A percentile compares a stretch with the other conserved stretches of the same genome.
These are phyloP conservation scores for Sporobolomyces phaffii DNA, from an alignment of 768 basidiomycete genomes.

Conservation along the genomic window DNA sequence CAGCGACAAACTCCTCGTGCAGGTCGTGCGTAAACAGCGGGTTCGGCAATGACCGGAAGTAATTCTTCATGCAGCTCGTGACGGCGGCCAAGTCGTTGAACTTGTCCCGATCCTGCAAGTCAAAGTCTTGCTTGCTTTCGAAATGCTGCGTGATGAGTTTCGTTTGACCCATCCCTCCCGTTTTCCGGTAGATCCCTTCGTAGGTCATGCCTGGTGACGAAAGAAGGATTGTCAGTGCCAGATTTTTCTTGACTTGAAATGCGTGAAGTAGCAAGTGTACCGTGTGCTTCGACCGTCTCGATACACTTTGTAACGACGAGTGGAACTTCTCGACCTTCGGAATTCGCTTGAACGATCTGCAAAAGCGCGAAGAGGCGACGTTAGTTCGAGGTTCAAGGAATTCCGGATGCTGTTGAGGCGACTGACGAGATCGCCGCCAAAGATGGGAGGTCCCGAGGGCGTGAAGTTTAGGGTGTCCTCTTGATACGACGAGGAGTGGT, in stretches of 20 bases:
- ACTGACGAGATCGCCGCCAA: conserved; percentile 67
- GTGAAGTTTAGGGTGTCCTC: conserved; percentile 17
- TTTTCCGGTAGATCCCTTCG: conserved; percentile 97
- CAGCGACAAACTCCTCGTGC: conserved; percentile 80
- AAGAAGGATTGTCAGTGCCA: conserved; percentile 17
- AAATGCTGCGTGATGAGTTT: conserved; percentile 91
- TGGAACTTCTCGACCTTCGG: conserved; percentile 55
- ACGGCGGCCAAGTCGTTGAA: conserved; percentile 98
- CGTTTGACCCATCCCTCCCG: conserved; percentile 83
- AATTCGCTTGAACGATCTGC: conserved; percentile 60
- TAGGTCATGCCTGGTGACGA: conserved; percentile 69
- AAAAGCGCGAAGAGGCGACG: not conserved
- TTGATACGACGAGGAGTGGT: not conserved
- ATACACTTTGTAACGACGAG: conserved; percentile 94
- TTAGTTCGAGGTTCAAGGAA: not conserved
- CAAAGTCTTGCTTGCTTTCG: conserved; percentile 79
- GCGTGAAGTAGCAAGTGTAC: conserved; percentile 50
- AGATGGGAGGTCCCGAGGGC: conserved; percentile 72
- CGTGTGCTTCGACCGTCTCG: conserved; percentile 77
- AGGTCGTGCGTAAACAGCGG: conserved; percentile 85
- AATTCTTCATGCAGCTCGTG: conserved; percentile 88
- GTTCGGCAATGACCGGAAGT: conserved; percentile 84
- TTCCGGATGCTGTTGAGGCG: not conserved
- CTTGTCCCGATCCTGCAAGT: conserved; percentile 72
- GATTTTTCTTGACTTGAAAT: not conserved